These are phyloP conservation scores for Geranium rotundifolium DNA, from an alignment of 345 rosid species.

Conservation along the genomic window DNA sequence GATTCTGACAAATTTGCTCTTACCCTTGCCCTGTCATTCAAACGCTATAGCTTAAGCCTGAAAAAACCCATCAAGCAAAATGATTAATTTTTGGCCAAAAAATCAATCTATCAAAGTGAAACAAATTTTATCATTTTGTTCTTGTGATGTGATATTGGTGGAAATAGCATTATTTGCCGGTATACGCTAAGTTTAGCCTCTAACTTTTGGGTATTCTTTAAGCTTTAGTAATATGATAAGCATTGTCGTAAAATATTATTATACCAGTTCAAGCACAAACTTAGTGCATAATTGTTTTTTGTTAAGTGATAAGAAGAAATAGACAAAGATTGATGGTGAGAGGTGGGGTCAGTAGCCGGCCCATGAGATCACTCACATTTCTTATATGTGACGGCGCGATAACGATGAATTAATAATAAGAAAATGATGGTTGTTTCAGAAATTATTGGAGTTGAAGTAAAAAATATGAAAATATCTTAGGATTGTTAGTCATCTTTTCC, in stretches of 20 bases:
- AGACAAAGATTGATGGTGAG: background rate
- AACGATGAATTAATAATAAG: background rate
- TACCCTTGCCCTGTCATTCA: background rate
- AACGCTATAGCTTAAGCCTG: background rate
- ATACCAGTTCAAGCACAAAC: background rate
- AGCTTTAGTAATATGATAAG: background rate
- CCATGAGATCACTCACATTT: background rate
- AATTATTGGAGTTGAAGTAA: background rate
- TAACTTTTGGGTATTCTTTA: background rate
- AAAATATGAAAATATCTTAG: background rate
- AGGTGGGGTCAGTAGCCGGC: background rate
- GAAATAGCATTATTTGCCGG: background rate
- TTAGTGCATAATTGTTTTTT: too few relatives aligned
- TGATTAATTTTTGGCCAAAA: background rate
- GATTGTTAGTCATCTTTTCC: background rate
- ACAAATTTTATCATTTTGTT: background rate
- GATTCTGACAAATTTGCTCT: background rate
- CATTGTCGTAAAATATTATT: background rate
- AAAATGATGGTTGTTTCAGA: background rate
- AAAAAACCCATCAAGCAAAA: background rate
- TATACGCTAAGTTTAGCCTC: background rate
- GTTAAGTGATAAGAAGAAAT: too few relatives aligned
- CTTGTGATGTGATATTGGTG: background rate
- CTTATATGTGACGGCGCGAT: background rate
- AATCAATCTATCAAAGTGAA: background rate